These are phyloP conservation scores for Trametes sp. DNA, from an alignment of 1,284 basidiomycete genomes.

Conservation along the genomic window DNA sequence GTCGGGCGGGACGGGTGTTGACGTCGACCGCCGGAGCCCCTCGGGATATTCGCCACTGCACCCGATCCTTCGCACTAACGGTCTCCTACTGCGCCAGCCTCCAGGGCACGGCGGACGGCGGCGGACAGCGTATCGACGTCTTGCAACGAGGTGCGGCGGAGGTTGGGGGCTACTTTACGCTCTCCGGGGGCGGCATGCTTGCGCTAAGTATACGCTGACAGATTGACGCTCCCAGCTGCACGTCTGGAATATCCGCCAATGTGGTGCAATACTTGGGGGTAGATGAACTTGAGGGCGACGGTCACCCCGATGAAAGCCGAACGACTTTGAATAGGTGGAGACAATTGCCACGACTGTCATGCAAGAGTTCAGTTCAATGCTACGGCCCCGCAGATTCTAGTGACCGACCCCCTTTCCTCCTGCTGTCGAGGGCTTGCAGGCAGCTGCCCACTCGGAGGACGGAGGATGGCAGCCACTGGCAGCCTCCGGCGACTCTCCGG, in stretches of 20 bases:
- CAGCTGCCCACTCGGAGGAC: background rate
- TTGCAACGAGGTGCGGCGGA: background rate
- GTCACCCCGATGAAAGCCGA: background rate
- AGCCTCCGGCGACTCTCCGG: background rate
- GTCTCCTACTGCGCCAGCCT: background rate
- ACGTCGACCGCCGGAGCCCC: constrained; percentile 12
- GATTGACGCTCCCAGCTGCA: background rate
- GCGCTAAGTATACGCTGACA: too few relatives aligned
- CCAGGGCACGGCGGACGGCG: background rate
- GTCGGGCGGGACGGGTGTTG: constrained; percentile 14
- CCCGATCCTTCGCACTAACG: constrained; percentile 21
- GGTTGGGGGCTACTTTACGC: background rate
- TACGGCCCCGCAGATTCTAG: background rate
- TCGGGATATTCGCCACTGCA: constrained; percentile 20
- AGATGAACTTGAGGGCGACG: background rate
- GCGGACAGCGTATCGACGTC: background rate
- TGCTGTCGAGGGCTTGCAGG: too few relatives aligned
- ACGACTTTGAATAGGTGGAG: background rate
- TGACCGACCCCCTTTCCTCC: background rate
- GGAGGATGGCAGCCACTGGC: background rate
- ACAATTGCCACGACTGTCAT: background rate
- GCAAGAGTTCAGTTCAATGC: background rate
- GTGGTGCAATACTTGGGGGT: background rate
- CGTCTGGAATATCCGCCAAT: background rate
- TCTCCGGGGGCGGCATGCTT: too few relatives aligned